phyloP scores from a whole-genome alignment of 306 rosid genomes.

The Quercus robur region DNA sequence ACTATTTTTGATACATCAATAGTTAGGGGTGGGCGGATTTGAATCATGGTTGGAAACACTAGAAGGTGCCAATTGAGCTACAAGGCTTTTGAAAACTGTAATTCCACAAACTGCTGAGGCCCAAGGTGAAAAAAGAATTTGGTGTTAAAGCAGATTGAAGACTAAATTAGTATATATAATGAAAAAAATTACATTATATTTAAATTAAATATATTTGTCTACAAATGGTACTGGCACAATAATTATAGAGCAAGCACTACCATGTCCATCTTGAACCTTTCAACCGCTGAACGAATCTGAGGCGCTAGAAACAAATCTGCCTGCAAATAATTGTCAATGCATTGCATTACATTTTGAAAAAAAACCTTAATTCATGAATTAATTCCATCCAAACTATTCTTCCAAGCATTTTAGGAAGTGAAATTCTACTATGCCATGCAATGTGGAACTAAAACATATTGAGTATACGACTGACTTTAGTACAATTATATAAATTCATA shows the following conservation, averaged over 20 bases:
- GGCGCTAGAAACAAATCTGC: constrained; percentile 91
- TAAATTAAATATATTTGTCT: background rate
- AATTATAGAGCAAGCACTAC: constrained; percentile 32
- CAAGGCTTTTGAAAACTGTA: background rate
- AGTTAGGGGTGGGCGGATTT: too few relatives aligned
- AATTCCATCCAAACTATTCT: background rate
- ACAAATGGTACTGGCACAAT: background rate
- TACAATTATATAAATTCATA: background rate
- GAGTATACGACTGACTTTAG: background rate
- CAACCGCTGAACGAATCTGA: constrained; percentile 44
- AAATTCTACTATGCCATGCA: background rate
- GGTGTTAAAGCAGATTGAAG: background rate
- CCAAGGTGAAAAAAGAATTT: background rate
- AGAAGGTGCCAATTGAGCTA: too few relatives aligned
- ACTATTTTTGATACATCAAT: background rate
- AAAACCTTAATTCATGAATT: background rate
- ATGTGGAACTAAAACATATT: background rate
- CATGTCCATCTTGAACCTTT: constrained; percentile 52
- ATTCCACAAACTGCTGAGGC: background rate
- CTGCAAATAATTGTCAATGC: constrained; percentile 46
- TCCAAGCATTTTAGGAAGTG: background rate
- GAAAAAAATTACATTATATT: background rate
- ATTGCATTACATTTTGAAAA: background rate
- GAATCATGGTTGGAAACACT: too few relatives aligned
- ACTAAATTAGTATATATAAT: background rate